These are phyloP conservation scores for Ceratorhiza oryzae-sativae DNA, from an alignment of 1,284 basidiomycete species.

Conservation along the genomic window DNA sequence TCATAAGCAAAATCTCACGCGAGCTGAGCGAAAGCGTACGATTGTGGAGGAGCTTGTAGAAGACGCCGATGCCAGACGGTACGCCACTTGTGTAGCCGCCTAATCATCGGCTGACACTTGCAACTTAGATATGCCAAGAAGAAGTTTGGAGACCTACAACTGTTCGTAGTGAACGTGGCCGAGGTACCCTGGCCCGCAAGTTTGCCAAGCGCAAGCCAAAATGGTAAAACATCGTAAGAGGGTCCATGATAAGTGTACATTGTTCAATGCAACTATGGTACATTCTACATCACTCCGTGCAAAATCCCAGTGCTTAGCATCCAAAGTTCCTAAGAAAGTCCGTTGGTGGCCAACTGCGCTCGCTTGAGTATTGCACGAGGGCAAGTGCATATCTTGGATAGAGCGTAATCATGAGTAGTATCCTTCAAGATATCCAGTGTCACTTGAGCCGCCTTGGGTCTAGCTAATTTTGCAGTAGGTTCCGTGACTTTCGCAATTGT, in stretches of 20 bases:
- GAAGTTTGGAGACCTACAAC: constrained; percentile 89
- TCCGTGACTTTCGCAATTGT: constrained; percentile 1
- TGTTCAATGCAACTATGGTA: background rate
- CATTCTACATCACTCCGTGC: background rate
- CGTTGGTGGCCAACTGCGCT: background rate
- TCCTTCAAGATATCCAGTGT: constrained; percentile 24
- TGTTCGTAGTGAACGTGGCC: constrained; percentile 74
- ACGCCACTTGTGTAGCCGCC: background rate
- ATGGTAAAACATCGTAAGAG: constrained; percentile 61
- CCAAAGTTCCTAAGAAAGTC: background rate
- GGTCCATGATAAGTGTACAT: background rate
- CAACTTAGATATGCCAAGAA: constrained; percentile 77
- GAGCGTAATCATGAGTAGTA: constrained; percentile 6
- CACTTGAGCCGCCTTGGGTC: constrained; percentile 18
- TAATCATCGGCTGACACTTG: too few species aligned
- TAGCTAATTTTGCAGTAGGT: constrained; percentile 20
- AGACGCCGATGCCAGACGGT: constrained; percentile 79
- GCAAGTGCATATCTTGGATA: constrained; percentile 35
- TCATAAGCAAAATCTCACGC: constrained; percentile 61
- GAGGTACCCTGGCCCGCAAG: constrained; percentile 75
- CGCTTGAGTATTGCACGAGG: constrained; percentile 26
- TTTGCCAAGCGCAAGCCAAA: constrained; percentile 67
- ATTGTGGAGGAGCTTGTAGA: constrained; percentile 89
- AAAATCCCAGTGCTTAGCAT: background rate
- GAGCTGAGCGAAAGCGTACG: constrained; percentile 74